A percentile compares a stretch with the other conserved stretches of the same genome.
Conservation (phyloP, 75 land plant genomes). For the Pinus albicaulis region DNA sequence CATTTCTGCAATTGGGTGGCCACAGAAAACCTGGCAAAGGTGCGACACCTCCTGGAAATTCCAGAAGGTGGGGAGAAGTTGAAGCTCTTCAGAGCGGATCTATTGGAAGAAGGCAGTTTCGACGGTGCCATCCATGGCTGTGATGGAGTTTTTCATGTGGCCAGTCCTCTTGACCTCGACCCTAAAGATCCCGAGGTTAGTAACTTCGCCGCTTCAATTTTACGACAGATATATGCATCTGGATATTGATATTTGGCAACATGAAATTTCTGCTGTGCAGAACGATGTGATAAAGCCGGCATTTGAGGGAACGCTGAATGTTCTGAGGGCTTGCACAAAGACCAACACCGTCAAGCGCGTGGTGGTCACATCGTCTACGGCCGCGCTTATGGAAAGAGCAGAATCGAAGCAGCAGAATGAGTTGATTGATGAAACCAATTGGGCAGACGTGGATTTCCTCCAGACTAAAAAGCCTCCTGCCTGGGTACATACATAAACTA, state of each 20-base stretch:
- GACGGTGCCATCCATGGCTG: conserved; percentile 30
- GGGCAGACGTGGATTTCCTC: conserved; percentile 14
- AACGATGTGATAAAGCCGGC: conserved; percentile 43
- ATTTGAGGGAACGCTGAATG: conserved; percentile 41
- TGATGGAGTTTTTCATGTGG: conserved; percentile 33
- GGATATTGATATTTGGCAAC: too few relatives aligned
- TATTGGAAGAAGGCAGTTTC: conserved; percentile 29
- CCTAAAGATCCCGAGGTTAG: conserved; percentile 21
- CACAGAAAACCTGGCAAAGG: conserved; percentile 24
- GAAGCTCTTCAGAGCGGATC: conserved; percentile 25
- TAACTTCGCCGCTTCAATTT: neutral
- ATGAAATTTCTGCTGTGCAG: neutral
- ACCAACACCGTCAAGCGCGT: conserved; percentile 42
- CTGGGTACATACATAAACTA: conserved; percentile 10
- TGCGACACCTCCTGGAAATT: conserved; percentile 23
- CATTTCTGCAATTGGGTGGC: conserved; percentile 1
- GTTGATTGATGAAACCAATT: conserved; percentile 43
- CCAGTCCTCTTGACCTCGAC: conserved; percentile 22
- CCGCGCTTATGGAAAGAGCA: conserved; percentile 30
- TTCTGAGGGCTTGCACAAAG: conserved; percentile 45
- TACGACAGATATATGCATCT: too few relatives aligned
- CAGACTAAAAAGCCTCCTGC: conserved; percentile 27
- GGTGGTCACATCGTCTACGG: conserved; percentile 58
- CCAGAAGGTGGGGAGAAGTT: conserved; percentile 32
- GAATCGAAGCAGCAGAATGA: conserved; percentile 2